Base-by-base conservation (phyloP, 2,329 filamentous ascomycete species). In the Iodosphaeria phyllophila region DNA sequence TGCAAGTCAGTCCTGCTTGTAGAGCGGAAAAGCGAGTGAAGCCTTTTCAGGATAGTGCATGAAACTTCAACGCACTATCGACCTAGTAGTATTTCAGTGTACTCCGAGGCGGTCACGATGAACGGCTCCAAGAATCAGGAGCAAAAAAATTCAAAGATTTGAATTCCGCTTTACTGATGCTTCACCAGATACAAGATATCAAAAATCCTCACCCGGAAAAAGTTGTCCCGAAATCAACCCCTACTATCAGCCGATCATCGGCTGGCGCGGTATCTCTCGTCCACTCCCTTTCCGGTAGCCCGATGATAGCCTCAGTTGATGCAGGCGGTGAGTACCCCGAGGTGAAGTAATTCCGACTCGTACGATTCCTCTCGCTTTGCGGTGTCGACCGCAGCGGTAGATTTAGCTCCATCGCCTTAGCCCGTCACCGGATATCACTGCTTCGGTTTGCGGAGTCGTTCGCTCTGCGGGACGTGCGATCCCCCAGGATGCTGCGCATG, bases 141-240 rank as follows among this genome's bases (percentile, higher is more conserved):
- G n/a, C n/a, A n/a, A n/a, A n/a, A n/a, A n/a, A n/a, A n/a, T n/a
- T n/a, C n/a, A n/a, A n/a, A n/a, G n/a, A n/a, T n/a, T n/a, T n/a
- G n/a, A n/a, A n/a, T n/a, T n/a, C n/a, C n/a, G n/a, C n/a, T n/a
- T n/a, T n/a, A n/a, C n/a, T n/a, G n/a, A n/a, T n/a, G n/a, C n/a
- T n/a, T n/a, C n/a, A n/a, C n/a, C n/a, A n/a, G n/a, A n/a, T n/a
- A n/a, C 17, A 15, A 27, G 20, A 24, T 15, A 28, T 17, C 18
- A 11, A 6, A 18, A 27, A 28, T 16, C 58, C 65, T 53, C 50
- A 74, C 68, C 75, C 76, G 21, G 72, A 79, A 42, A 79, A 84
- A 2, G 77, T 84, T n/a, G 78, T 84, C 9, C 78, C 78, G 51
- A 84, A 84, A 44, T 84, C 78, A 6, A 84, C 68, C 6, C 76